Evolutionary conservation across 75 land plant genomes (phyloP).

Genomic region (Cryptomeria japonica): DNA sequence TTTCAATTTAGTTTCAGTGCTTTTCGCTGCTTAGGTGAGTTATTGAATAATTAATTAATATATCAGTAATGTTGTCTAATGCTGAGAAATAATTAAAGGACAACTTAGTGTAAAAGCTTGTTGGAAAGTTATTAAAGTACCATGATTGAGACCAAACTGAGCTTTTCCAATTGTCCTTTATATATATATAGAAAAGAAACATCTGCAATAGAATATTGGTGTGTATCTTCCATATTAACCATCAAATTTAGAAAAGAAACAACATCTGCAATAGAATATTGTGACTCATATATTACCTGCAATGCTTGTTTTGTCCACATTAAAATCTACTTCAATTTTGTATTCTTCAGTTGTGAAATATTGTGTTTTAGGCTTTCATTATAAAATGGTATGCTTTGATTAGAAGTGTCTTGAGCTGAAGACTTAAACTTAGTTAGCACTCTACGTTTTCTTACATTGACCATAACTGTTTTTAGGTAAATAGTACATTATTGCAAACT

Average conservation of each 20-base stretch:
- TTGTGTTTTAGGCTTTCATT: background rate
- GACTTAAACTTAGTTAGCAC: background rate
- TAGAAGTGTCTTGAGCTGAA: background rate
- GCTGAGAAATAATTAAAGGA: no score
- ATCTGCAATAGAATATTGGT: no score
- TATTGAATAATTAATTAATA: no score
- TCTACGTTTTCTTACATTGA: background rate
- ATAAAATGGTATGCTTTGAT: background rate
- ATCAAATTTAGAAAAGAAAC: background rate
- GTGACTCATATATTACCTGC: background rate
- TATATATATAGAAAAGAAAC: no score
- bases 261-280: background rate
- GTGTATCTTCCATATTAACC: background rate
- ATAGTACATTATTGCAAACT: background rate
- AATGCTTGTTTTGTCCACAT: background rate
- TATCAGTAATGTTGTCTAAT: no score
- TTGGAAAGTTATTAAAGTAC: no score
- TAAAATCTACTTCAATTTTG: background rate
- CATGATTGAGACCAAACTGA: no score
- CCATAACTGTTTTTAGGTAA: background rate
- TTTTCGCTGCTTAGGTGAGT: no score
- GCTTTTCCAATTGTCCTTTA: no score
- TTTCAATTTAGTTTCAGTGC: no score
- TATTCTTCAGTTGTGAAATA: background rate
- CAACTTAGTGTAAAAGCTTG: no score